phyloP scores from a whole-genome alignment of 2,329 filamentous ascomycete species.

The Pseudogymnoascus sp. region DNA sequence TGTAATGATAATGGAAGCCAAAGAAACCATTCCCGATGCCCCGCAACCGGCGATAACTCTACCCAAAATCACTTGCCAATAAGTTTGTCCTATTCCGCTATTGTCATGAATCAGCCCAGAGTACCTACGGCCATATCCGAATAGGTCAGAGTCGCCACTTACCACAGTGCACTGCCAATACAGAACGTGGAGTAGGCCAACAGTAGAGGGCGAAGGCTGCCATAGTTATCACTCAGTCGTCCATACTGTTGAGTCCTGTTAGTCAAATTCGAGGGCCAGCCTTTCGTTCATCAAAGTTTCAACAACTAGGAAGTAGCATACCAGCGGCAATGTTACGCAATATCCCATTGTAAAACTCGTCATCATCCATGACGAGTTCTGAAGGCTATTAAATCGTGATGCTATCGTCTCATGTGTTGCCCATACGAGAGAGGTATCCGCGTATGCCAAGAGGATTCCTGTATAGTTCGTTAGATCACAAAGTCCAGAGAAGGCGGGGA shows the following conservation, averaged over 20 bases:
- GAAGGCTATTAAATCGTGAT: slow-evolving; percentile 16
- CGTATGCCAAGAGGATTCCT: slow-evolving; percentile 18
- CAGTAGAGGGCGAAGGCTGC: background rate
- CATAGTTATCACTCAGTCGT: slow-evolving; percentile 3
- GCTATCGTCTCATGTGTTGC: slow-evolving; percentile 20
- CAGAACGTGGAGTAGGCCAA: slow-evolving; percentile 7
- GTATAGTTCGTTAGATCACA: slow-evolving; percentile 13
- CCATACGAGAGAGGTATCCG: slow-evolving; percentile 20
- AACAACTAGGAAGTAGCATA: slow-evolving; percentile 8
- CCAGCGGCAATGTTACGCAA: slow-evolving; percentile 19
- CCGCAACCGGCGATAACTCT: slow-evolving; percentile 6
- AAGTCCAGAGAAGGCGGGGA: background rate
- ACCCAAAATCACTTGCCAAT: slow-evolving; percentile 6
- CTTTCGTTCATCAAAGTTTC: background rate
- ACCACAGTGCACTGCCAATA: slow-evolving; percentile 9
- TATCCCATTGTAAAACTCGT: slow-evolving; percentile 20
- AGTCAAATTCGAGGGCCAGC: background rate
- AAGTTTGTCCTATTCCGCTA: background rate
- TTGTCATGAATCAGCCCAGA: background rate
- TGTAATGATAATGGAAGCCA: slow-evolving; percentile 6
- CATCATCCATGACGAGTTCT: slow-evolving; percentile 21
- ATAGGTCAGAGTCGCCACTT: background rate
- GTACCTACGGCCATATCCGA: background rate
- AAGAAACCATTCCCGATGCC: slow-evolving; percentile 6
- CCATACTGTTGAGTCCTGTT: slow-evolving; percentile 13